Base-by-base conservation (phyloP, 495 filamentous ascomycete genomes). In the Penicillium tannophilum region DNA sequence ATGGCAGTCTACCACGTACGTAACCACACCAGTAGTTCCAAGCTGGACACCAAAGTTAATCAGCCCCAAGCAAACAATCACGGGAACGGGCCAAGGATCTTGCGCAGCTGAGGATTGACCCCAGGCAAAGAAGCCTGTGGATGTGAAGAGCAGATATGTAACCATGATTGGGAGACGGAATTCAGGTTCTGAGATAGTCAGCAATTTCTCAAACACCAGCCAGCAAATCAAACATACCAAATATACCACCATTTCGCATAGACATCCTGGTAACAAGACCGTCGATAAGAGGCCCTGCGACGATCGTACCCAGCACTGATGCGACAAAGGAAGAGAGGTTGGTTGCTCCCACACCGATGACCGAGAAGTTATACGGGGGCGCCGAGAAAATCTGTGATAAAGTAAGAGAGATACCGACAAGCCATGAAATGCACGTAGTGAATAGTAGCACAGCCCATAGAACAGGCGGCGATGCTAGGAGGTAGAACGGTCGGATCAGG, bases 361-460 rank as follows among this genome's bases (percentile, higher is more conserved):
- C 73, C 0, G 74, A 77, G 50, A 80, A 76, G 59, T 67, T 76
- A 55, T 80, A 80, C 2, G 78, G 78, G 0, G 78, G 72, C 0
- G 70, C 76, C 0, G 76, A 77, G 65, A 80, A 78, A 36, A 80
- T 78, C 59, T 78, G 75, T 0, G 76, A 77, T 5, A 78, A 61
- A 1, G 74, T 75, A 46, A 75, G 68, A 28, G 70, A 72, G 44
- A 79, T 76, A 35, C 74, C 73, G 0, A 80, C 75, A 11, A 79
- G 71, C 76, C 76, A 79, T n/a, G 75, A 75, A 33, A 77, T 76
- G 60, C 75, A 77, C 0, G 69, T 78, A 11, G 76, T 76, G 66
- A 76, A 79, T 2, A 76, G 66, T 4, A 76, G 59, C 8, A 67
- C 64, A 0, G 71, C 76, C 72, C 76, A 80, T 1, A 75, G 52